A percentile compares a stretch with the other conserved stretches of the same genome.
Evolutionary conservation across 495 filamentous ascomycete genomes (phyloP).

Genomic region (Opeltia flavorubescens): DNA sequence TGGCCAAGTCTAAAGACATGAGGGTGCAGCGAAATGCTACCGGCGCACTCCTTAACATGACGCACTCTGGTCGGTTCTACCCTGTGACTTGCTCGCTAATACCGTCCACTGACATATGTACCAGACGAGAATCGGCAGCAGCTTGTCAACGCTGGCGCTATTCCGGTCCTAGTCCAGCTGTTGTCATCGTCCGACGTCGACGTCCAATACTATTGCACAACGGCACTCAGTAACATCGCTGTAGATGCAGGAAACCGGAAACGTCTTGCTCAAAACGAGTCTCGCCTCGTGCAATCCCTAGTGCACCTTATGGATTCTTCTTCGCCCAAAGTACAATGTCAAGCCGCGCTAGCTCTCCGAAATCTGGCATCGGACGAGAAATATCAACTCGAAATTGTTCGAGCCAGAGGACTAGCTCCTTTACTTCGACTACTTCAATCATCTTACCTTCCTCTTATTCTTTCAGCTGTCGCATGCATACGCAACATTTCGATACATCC

Average conservation of each 20-base stretch:
- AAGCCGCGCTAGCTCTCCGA: constrained; percentile 84
- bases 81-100: neutral
- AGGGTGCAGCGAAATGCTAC: constrained; percentile 95
- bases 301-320: constrained; percentile 95
- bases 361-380: constrained; percentile 97
- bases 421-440: constrained; percentile 84
- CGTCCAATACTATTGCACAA: constrained; percentile 99
- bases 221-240: constrained; percentile 94
- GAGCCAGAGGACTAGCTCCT: constrained; percentile 67
- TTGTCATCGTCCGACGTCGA: constrained; percentile 86
- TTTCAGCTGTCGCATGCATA: constrained; percentile 95
- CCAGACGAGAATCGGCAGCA: constrained; percentile 94
- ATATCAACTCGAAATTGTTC: constrained; percentile 95
- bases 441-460: constrained; percentile 85
- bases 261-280: constrained; percentile 76
- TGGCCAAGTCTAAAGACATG: constrained; percentile 98
- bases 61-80: constrained; percentile 69
- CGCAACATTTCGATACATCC: constrained; percentile 98
- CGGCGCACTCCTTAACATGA: constrained; percentile 95
- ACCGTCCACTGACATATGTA: constrained; percentile 1
- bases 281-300: constrained; percentile 77
- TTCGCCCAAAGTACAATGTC: constrained; percentile 95
- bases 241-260: constrained; percentile 85
- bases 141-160: constrained; percentile 89
- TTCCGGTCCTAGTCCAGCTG: constrained; percentile 89